These are phyloP conservation scores for Corylus americana DNA, from an alignment of 306 rosid genomes.

Conservation along the genomic window DNA sequence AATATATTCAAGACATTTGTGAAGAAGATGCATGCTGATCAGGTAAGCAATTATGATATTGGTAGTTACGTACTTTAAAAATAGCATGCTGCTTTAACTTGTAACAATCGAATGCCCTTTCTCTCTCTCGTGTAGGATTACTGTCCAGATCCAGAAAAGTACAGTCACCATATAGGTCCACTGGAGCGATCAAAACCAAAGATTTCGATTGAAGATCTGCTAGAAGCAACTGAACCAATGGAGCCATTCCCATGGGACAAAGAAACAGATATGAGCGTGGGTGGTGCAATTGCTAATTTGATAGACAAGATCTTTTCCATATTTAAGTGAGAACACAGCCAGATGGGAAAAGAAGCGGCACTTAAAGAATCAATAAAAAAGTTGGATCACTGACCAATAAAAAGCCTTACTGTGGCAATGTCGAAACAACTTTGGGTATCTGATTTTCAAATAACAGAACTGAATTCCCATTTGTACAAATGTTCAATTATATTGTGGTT, in stretches of 20 bases:
- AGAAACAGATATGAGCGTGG: constrained; percentile 67
- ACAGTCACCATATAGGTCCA: constrained; percentile 52
- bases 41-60: constrained; percentile 46
- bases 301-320: constrained; percentile 33
- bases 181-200: constrained; percentile 56
- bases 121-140: constrained; percentile 51
- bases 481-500: constrained; percentile 14
- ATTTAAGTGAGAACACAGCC: constrained; percentile 28
- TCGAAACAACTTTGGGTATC: constrained; percentile 19
- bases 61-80: constrained; percentile 8
- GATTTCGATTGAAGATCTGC: constrained; percentile 49
- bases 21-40: constrained; percentile 84
- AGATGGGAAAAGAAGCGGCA: constrained; percentile 19
- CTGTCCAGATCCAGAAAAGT: constrained; percentile 52
- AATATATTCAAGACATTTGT: constrained; percentile 69
- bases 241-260: constrained; percentile 68
- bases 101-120: constrained; percentile 19
- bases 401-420: constrained; percentile 18
- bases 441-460: constrained; percentile 15
- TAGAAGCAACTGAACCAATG: constrained; percentile 63
- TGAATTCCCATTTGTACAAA: constrained; percentile 6
- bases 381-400: constrained; percentile 15
- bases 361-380: constrained; percentile 21
- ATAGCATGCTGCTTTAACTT: constrained; percentile 4
- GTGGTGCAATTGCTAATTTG: constrained; percentile 33